A percentile compares a stretch with the other conserved stretches of the same genome.
Conservation (phyloP, 805 yeast species). For the Metschnikowia vanudenii region DNA sequence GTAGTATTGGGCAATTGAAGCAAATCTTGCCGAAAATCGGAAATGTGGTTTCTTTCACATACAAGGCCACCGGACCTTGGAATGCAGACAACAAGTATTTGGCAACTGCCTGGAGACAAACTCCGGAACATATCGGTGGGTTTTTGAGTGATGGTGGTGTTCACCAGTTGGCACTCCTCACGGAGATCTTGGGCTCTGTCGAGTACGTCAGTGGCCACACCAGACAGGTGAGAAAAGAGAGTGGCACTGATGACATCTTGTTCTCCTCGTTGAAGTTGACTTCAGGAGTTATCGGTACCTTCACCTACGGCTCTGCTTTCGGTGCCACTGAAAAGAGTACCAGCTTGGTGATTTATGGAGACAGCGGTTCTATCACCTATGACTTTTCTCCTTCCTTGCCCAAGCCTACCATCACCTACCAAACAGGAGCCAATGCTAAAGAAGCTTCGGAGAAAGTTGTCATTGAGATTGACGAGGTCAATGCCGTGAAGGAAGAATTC, state of each 20-base stretch:
- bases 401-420: conserved; percentile 40
- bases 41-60: conserved; percentile 63
- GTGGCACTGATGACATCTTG: conserved; percentile 81
- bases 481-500: conserved; percentile 47
- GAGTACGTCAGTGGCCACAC: conserved; percentile 72
- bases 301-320: conserved; percentile 82
- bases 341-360: conserved; percentile 71
- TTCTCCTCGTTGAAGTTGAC: conserved; percentile 65
- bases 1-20: conserved; percentile 54
- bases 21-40: conserved; percentile 70
- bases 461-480: conserved; percentile 44
- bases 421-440: conserved; percentile 30
- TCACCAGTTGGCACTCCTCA: conserved; percentile 85
- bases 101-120: conserved; percentile 79
- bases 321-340: conserved; percentile 77
- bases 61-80: conserved; percentile 73
- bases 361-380: conserved; percentile 68
- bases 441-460: conserved; percentile 52
- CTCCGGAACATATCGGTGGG: conserved; percentile 93
- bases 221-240: conserved; percentile 67
- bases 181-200: conserved; percentile 76
- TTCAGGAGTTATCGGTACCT: conserved; percentile 72
- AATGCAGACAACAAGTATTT: conserved; percentile 58
- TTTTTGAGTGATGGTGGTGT: conserved; percentile 94
- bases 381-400: conserved; percentile 56